Evolutionary conservation across 2,329 filamentous ascomycete species (phyloP).

Genomic region (Sclerotinia sclerotiorum): DNA sequence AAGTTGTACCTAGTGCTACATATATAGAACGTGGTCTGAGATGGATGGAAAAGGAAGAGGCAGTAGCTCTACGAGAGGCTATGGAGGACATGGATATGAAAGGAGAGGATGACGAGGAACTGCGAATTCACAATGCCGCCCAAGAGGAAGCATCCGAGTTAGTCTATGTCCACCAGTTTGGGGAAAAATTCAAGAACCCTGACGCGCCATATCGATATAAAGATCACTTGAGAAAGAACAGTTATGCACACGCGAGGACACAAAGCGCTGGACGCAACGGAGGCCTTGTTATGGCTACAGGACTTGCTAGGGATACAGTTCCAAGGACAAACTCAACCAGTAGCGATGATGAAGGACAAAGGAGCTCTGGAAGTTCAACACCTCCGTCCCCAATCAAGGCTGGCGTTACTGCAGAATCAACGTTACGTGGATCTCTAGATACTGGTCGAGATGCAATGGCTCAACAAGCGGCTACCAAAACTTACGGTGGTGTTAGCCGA

Average conservation of each 20-base stretch:
- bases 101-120: conserved; percentile 54
- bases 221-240: conserved; percentile 67
- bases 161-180: conserved; percentile 73
- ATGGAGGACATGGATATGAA: conserved; percentile 71
- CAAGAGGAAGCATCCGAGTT: conserved; percentile 76
- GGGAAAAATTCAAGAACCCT: conserved; percentile 54
- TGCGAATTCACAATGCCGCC: conserved; percentile 66
- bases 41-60: conserved; percentile 82
- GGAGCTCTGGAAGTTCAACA: not conserved
- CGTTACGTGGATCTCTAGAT: conserved; percentile 33
- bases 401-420: conserved; percentile 36
- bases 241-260: conserved; percentile 66
- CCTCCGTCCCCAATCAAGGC: conserved; percentile 39
- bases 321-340: conserved; percentile 39
- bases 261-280: conserved; percentile 56
- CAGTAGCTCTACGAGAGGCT: conserved; percentile 65
- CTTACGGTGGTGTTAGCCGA: conserved; percentile 34
- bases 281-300: conserved; percentile 45
- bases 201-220: conserved; percentile 67
- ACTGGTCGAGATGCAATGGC: conserved; percentile 25
- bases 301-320: conserved; percentile 36
- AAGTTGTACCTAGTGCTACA: conserved; percentile 63
- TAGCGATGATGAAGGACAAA: conserved; percentile 40
- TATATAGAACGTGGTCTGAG: conserved; percentile 73
- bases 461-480: conserved; percentile 28